Evolutionary conservation across 495 filamentous ascomycete species (phyloP).

Genomic region (Choiromyces venosus): DNA sequence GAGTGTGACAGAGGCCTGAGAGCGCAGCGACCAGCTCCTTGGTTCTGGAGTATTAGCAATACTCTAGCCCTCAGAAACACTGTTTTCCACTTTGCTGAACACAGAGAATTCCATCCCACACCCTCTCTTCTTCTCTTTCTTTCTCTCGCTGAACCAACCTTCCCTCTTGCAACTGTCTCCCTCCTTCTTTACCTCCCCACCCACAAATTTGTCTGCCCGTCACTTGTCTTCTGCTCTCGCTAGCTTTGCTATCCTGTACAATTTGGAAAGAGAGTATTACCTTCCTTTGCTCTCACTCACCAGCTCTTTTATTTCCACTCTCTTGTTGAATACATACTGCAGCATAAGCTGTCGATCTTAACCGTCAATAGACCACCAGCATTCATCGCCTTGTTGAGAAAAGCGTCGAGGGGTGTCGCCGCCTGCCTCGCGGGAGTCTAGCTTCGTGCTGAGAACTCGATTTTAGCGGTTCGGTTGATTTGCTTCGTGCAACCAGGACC

Average conservation of each 20-base stretch:
- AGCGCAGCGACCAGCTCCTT: slow-evolving; percentile 34
- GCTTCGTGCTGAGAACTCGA: neutral
- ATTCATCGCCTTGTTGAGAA: neutral
- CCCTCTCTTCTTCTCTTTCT: neutral
- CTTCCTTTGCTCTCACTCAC: neutral
- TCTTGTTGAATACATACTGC: neutral
- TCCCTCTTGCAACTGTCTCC: neutral
- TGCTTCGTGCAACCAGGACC: slow-evolving; percentile 39
- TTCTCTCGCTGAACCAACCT: neutral
- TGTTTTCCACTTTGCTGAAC: neutral
- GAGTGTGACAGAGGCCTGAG: slow-evolving; percentile 33
- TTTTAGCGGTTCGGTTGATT: slow-evolving; percentile 37
- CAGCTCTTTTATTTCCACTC: neutral
- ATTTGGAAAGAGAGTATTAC: neutral
- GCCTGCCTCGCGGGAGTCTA: neutral
- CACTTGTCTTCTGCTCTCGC: neutral
- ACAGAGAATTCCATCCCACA: neutral
- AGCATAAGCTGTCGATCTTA: neutral
- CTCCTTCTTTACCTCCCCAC: neutral
- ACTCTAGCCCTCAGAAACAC: neutral
- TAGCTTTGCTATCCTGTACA: neutral
- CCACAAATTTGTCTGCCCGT: neutral
- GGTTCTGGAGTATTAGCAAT: slow-evolving; percentile 32
- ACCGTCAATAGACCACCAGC: neutral
- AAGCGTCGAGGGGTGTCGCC: slow-evolving; percentile 2